Percentiles rank a stretch among this genome's conserved stretches.
These are phyloP conservation scores for Vitellaria paradoxa DNA, from an alignment of 179 eudicot species.

Conservation along the genomic window DNA sequence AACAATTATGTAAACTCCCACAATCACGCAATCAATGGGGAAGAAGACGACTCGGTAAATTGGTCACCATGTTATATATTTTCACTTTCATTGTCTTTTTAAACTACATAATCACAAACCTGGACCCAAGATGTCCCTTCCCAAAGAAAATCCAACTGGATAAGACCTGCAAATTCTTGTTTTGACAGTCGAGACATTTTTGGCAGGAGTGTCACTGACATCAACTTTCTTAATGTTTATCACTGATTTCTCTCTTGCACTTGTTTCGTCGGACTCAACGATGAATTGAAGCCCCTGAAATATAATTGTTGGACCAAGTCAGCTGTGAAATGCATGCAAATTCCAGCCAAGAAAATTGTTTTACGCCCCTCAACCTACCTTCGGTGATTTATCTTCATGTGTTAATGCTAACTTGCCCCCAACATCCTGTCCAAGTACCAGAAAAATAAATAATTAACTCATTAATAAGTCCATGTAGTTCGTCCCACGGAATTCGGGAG, in stretches of 20 bases:
- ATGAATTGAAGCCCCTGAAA: conserved; percentile 80
- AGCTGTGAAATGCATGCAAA: conserved; percentile 13
- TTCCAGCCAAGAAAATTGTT: conserved; percentile 8
- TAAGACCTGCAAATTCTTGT: conserved; percentile 67
- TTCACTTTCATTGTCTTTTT: background rate
- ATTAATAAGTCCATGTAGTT: background rate
- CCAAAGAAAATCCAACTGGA: conserved; percentile 64
- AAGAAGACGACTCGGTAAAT: background rate
- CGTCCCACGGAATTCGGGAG: background rate
- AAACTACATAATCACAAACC: conserved; percentile 10
- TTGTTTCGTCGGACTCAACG: conserved; percentile 40
- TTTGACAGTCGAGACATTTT: conserved; percentile 34
- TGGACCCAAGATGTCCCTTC: conserved; percentile 39
- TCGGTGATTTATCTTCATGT: conserved; percentile 45
- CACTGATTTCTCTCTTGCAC: conserved; percentile 32
- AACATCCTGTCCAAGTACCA: conserved; percentile 38
- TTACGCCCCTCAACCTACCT: conserved; percentile 38
- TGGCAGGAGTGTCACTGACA: conserved; percentile 28
- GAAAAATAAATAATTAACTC: background rate
- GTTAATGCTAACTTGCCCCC: conserved; percentile 41
- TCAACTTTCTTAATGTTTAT: conserved; percentile 27
- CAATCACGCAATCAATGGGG: background rate
- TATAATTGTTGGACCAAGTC: conserved; percentile 18
- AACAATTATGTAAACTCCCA: background rate
- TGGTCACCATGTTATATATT: background rate